These are phyloP conservation scores for Metschnikowia picachoensis DNA, from an alignment of 805 yeast genomes.

Conservation along the genomic window DNA sequence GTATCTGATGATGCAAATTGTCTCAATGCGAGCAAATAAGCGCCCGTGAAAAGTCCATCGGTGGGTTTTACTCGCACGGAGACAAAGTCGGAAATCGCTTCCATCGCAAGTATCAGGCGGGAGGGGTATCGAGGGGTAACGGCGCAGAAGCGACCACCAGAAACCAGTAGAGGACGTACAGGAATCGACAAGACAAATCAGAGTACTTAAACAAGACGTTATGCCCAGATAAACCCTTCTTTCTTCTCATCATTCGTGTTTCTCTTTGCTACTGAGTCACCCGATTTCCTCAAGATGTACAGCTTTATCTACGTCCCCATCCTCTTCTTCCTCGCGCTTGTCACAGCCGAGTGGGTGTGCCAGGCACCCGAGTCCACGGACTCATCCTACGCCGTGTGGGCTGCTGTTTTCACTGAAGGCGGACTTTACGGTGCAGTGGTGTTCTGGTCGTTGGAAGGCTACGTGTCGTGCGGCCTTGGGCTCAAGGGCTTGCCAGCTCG, in stretches of 20 bases:
- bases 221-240: neutral
- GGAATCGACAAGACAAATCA: too few species aligned
- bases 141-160: too few species aligned
- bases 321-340: neutral
- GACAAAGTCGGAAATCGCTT: too few species aligned
- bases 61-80: too few species aligned
- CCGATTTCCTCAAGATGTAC: neutral
- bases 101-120: too few species aligned
- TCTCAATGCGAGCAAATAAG: too few species aligned
- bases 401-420: neutral
- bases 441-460: slow-evolving; percentile 30
- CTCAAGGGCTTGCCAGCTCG: slow-evolving; percentile 28
- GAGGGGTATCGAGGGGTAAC: too few species aligned
- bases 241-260: neutral
- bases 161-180: too few species aligned
- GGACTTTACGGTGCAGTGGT: slow-evolving; percentile 26
- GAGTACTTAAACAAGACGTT: neutral
- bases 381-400: slow-evolving; percentile 2
- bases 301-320: neutral
- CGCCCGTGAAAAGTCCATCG: too few species aligned
- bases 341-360: neutral
- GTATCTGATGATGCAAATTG: too few species aligned
- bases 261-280: too few species aligned
- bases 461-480: slow-evolving; percentile 30
- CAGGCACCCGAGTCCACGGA: slow-evolving; percentile 3